These are phyloP conservation scores for Taphrina betulina DNA, from an alignment of 1,139 yeast genomes.

Conservation along the genomic window DNA sequence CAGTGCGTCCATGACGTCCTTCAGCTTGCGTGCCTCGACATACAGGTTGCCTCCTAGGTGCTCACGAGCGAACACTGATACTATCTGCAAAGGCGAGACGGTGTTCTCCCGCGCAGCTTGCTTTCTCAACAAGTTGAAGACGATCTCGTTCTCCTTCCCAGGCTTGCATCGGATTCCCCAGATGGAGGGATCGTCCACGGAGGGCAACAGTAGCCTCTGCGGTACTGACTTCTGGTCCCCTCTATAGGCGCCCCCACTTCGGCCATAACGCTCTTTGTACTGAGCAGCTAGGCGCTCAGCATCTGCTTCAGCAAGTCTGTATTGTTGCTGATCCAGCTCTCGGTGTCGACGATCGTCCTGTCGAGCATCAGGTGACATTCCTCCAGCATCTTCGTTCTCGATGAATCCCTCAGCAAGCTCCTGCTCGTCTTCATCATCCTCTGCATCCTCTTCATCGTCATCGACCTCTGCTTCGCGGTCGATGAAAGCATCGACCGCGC, in stretches of 20 bases:
- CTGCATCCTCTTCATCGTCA: constrained; percentile 94
- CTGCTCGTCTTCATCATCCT: constrained; percentile 88
- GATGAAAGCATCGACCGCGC: constrained; percentile 80
- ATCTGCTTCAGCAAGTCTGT: constrained; percentile 87
- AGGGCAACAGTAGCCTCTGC: constrained; percentile 87
- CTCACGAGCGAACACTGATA: constrained; percentile 94
- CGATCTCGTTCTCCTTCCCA: constrained; percentile 89
- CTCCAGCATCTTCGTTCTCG: constrained; percentile 57
- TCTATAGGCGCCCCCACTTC: constrained; percentile 77
- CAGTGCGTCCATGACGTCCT: constrained; percentile 85
- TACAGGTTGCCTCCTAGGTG: constrained; percentile 87
- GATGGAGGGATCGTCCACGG: constrained; percentile 93
- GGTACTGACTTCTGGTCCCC: constrained; percentile 90
- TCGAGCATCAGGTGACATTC: constrained; percentile 37
- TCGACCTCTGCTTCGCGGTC: constrained; percentile 99
- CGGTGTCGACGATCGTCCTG: constrained; percentile 76
- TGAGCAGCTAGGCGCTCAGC: constrained; percentile 93
- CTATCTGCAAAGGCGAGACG: constrained; percentile 64
- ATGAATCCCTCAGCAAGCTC: constrained; percentile 62
- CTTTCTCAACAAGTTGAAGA: constrained; percentile 77
- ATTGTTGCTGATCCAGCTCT: constrained; percentile 86
- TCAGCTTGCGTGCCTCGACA: constrained; percentile 89
- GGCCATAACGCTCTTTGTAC: constrained; percentile 87
- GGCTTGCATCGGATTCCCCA: constrained; percentile 94
- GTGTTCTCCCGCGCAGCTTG: constrained; percentile 65